phyloP scores from a whole-genome alignment of 2,329 filamentous ascomycete species.

The Geosmithia putterillii region DNA sequence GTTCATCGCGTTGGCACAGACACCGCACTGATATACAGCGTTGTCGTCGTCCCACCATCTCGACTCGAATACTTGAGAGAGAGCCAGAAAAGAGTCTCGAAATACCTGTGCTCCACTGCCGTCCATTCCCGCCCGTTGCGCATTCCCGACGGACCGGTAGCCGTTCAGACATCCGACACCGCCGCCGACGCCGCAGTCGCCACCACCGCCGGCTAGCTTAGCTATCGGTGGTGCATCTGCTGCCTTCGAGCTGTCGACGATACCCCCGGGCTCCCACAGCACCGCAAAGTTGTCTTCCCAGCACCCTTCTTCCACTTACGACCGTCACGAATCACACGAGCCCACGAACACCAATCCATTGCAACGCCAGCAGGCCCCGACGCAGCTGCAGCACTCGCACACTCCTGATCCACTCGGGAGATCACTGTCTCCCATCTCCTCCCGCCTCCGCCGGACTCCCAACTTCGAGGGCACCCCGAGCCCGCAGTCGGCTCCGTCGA shows the following conservation, averaged over 20 bases:
- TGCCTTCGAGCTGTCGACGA: slow-evolving; percentile 34
- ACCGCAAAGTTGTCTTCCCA: slow-evolving; percentile 33
- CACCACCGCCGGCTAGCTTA: slow-evolving; percentile 1
- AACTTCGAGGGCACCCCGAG: slow-evolving; percentile 32
- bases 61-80: no score
- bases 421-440: slow-evolving; percentile 23
- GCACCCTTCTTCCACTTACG: slow-evolving; percentile 28
- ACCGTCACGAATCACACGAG: slow-evolving; percentile 43
- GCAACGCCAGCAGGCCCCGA: slow-evolving; percentile 29
- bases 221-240: slow-evolving; percentile 20
- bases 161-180: not conserved
- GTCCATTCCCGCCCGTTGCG: not conserved
- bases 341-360: slow-evolving; percentile 26
- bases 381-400: slow-evolving; percentile 9
- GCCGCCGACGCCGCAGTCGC: not conserved
- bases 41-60: no score
- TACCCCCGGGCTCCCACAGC: slow-evolving; percentile 19
- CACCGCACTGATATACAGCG: no score
- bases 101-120: not conserved
- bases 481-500: slow-evolving; percentile 18
- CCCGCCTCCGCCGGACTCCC: slow-evolving; percentile 37
- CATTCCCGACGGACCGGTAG: not conserved
- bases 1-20: not conserved
- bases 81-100: no score
- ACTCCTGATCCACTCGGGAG: slow-evolving; percentile 25